Conservation (phyloP, 257 asterid species). For the Fraxinus americana region DNA sequence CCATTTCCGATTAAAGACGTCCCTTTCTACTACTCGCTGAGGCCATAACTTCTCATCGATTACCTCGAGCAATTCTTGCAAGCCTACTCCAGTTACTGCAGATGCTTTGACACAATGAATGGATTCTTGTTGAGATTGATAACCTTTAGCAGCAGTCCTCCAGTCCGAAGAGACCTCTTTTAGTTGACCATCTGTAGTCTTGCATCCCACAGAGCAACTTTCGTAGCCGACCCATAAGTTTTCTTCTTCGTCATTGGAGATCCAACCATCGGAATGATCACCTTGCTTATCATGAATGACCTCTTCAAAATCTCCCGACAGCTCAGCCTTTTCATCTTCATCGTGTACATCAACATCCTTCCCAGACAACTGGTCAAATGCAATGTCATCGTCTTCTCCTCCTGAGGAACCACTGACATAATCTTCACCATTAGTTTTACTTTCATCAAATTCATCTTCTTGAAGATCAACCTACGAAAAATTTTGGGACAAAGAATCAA, state of each 20-base stretch:
- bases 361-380: slow-evolving; percentile 37
- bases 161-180: slow-evolving; percentile 27
- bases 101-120: slow-evolving; percentile 63
- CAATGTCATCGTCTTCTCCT: slow-evolving; percentile 45
- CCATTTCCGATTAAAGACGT: slow-evolving; percentile 75
- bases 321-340: slow-evolving; percentile 35
- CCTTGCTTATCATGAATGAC: slow-evolving; percentile 34
- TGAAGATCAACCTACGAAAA: slow-evolving; percentile 70
- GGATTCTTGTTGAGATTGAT: slow-evolving; percentile 30
- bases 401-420: slow-evolving; percentile 36
- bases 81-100: slow-evolving; percentile 78
- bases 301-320: slow-evolving; percentile 34
- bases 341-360: slow-evolving; percentile 23
- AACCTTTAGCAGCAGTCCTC: slow-evolving; percentile 22
- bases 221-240: slow-evolving; percentile 51
- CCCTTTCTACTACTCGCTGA: slow-evolving; percentile 39
- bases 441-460: slow-evolving; percentile 38
- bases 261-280: slow-evolving; percentile 50
- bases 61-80: slow-evolving; percentile 74
- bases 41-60: slow-evolving; percentile 64
- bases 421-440: slow-evolving; percentile 42
- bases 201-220: slow-evolving; percentile 44
- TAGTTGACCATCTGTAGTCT: slow-evolving; percentile 32
- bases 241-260: slow-evolving; percentile 48
- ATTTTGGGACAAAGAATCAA: slow-evolving; percentile 14